phyloP scores from a whole-genome alignment of 257 asterid genomes.

The Solanum raphanifolium region DNA sequence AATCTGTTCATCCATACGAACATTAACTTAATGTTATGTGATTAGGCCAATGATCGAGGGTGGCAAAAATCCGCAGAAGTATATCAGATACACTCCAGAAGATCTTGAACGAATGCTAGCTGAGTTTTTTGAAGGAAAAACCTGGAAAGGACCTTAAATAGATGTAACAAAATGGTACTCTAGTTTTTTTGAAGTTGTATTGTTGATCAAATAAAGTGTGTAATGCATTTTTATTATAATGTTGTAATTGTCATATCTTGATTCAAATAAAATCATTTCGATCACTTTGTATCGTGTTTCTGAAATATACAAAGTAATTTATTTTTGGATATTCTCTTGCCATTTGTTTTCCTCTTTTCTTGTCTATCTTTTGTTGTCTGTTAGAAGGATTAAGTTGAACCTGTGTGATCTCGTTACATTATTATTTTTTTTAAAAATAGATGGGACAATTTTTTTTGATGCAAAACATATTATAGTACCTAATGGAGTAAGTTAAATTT shows the following conservation, averaged over 20 bases:
- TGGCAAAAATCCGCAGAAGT: slow-evolving; percentile 81
- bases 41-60: slow-evolving; percentile 75
- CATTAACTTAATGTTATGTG: neutral
- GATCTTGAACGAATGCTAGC: slow-evolving; percentile 96
- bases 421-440: no score
- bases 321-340: no score
- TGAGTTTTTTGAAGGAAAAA: slow-evolving; percentile 92
- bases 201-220: neutral
- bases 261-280: neutral
- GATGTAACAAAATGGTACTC: slow-evolving; percentile 6
- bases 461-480: no score
- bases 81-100: slow-evolving; percentile 68
- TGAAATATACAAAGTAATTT: no score
- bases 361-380: no score
- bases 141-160: slow-evolving; percentile 62
- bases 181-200: neutral
- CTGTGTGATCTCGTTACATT: no score
- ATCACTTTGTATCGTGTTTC: neutral
- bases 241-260: neutral
- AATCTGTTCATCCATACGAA: neutral
- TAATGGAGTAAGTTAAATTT: no score
- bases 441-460: no score
- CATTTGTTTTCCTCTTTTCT: no score
- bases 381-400: no score
- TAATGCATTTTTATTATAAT: neutral